Base-by-base conservation (phyloP, 2,329 filamentous ascomycete species). In the Epichloe uncinata region DNA sequence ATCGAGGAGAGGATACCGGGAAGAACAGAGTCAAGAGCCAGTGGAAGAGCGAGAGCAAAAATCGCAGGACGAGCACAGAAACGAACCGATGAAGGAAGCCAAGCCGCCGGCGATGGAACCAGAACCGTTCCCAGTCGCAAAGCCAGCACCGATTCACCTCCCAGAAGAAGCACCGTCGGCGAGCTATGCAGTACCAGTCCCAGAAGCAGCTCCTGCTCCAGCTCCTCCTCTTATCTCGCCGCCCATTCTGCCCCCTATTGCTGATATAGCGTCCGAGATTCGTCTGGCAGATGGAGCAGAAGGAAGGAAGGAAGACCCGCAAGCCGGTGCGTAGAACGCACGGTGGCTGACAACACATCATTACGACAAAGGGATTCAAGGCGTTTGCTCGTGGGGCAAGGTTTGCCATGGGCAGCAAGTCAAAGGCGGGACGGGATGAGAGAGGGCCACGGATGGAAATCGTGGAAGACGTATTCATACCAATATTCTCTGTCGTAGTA, bases 281-380 rank as follows among this genome's bases (percentile, higher is more conserved):
- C 42, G 15, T 3, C 20, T 22, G 7, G 26, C 15, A 13, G 45
- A 42, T 7, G 41, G 18, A 11, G 48, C 42, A n/a, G 53, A 53
- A 46, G 44, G 46, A 44, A 26, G 42, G 37, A 48, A 47, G 46
- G 51, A 53, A 40, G 50, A 50, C 42, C 50, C 22, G 47, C 42
- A 51, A 36, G 53, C 50, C 48, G 44, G 51, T 45, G 54, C 45
- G 45, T 56, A 57, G 49, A 45, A 53, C 37, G 48, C 49, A 51
- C 48, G 50, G 47, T 40, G 49, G 48, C 50, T 50, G 30, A 38
- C 11, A 7, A 22, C 30, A 26, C 30, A 33, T 30, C 11, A 30
- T 18, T 40, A 41, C 12, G 37, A 37, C 16, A 33, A 18, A 37
- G 45, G n/a, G 3, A 40, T 30, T 11, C 30, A 18, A 7, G 8